Conservation (phyloP, 345 rosid genomes). For the Hypericum perforatum region DNA sequence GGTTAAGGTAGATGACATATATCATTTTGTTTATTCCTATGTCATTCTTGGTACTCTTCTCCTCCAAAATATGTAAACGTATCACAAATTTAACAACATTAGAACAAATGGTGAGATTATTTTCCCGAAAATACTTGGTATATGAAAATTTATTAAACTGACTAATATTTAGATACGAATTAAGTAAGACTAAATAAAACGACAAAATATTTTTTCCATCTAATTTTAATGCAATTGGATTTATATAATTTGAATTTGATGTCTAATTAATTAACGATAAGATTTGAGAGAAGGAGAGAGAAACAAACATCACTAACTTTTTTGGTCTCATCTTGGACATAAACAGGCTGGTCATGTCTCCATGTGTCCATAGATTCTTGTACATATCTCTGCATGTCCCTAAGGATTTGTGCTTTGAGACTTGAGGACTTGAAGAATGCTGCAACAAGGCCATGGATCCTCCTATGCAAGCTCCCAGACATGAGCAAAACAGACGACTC, state of each 20-base stretch:
- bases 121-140: too few relatives aligned
- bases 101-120: too few relatives aligned
- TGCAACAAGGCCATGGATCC: slow-evolving; percentile 84
- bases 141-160: too few relatives aligned
- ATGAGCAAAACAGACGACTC: slow-evolving; percentile 80
- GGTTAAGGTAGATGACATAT: slow-evolving; percentile 12
- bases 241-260: neutral
- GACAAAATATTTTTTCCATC: too few relatives aligned
- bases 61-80: too few relatives aligned
- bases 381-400: slow-evolving; percentile 65
- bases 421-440: slow-evolving; percentile 74
- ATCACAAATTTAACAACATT: too few relatives aligned
- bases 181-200: too few relatives aligned
- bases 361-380: slow-evolving; percentile 64
- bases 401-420: slow-evolving; percentile 77
- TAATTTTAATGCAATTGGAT: too few relatives aligned
- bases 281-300: neutral
- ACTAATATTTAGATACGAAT: too few relatives aligned
- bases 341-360: slow-evolving; percentile 50
- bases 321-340: slow-evolving; percentile 81
- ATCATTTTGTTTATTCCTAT: slow-evolving; percentile 12
- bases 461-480: slow-evolving; percentile 77
- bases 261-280: slow-evolving; percentile 11
- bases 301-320: slow-evolving; percentile 31
- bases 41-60: slow-evolving; percentile 4